These are phyloP conservation scores for Sporothrix globosa DNA, from an alignment of 2,329 filamentous ascomycete species.

Conservation along the genomic window DNA sequence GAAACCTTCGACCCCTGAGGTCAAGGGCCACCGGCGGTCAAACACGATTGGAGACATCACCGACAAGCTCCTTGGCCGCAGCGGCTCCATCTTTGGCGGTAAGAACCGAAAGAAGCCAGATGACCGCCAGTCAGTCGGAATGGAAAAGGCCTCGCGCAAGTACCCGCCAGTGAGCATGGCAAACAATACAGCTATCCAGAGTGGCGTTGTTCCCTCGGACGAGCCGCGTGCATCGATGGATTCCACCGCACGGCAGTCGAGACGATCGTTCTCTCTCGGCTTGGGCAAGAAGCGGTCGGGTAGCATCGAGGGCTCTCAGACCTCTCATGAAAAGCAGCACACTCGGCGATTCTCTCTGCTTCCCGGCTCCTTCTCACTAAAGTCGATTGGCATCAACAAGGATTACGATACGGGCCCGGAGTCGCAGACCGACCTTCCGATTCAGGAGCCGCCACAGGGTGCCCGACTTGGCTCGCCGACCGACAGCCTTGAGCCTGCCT, in stretches of 20 bases:
- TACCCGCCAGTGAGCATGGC: slow-evolving; percentile 91
- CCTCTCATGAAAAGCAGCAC: slow-evolving; percentile 57
- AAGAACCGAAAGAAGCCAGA: slow-evolving; percentile 57
- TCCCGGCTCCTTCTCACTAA: slow-evolving; percentile 65
- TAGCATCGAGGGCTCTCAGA: slow-evolving; percentile 62
- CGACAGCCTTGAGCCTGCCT: slow-evolving; percentile 35
- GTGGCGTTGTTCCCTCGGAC: slow-evolving; percentile 1
- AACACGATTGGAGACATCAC: slow-evolving; percentile 80
- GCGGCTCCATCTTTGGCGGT: slow-evolving; percentile 77
- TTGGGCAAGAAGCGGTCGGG: slow-evolving; percentile 72
- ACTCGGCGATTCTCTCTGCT: slow-evolving; percentile 72
- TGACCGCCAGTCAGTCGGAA: slow-evolving; percentile 37
- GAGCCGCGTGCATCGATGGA: slow-evolving; percentile 67
- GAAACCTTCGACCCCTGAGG: slow-evolving; percentile 45
- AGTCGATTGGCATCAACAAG: slow-evolving; percentile 64
- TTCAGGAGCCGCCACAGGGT: slow-evolving; percentile 50
- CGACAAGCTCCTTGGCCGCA: slow-evolving; percentile 82
- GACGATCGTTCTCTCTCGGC: slow-evolving; percentile 71
- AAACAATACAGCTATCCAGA: slow-evolving; percentile 57
- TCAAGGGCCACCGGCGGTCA: slow-evolving; percentile 67
- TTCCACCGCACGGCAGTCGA: slow-evolving; percentile 57
- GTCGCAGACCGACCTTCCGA: slow-evolving; percentile 58
- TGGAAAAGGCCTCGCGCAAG: slow-evolving; percentile 62
- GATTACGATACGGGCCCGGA: slow-evolving; percentile 55
- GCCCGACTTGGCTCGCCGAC: not conserved